Conservation (phyloP, 371 early-diverging fungal species). For the Synchytrium microbalum region DNA sequence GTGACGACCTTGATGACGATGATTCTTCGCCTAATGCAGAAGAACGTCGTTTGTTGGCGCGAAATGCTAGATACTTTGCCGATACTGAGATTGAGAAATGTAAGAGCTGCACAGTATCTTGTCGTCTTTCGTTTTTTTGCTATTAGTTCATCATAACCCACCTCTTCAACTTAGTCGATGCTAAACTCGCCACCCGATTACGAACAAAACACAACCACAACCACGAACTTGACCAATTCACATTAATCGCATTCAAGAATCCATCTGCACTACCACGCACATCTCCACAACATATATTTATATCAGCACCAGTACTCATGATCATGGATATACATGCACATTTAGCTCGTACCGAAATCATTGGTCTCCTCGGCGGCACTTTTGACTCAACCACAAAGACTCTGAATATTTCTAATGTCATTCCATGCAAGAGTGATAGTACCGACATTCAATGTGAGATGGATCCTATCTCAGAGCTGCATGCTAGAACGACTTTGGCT, state of each 20-base stretch:
- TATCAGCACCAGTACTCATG: conserved; percentile 32
- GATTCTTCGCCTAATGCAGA: conserved; percentile 14
- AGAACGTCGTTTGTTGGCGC: conserved; percentile 33
- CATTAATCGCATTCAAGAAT: background rate
- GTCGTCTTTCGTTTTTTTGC: conserved; percentile 27
- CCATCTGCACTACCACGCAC: background rate
- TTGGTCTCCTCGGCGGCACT: conserved; percentile 40
- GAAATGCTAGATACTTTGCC: conserved; percentile 54
- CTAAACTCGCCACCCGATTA: background rate
- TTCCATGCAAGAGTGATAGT: background rate
- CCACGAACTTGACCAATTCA: background rate
- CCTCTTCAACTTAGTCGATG: background rate
- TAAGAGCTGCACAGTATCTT: conserved; percentile 49
- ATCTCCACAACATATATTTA: background rate
- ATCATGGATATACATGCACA: conserved; percentile 47
- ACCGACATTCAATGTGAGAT: conserved; percentile 33
- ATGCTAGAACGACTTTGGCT: conserved; percentile 31
- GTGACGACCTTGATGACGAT: conserved; percentile 36
- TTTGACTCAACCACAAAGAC: conserved; percentile 21
- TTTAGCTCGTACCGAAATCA: conserved; percentile 39
- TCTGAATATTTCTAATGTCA: background rate
- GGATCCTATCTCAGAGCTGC: conserved; percentile 37
- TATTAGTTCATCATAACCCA: background rate
- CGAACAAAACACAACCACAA: background rate
- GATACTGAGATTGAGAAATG: conserved; percentile 47